Evolutionary conservation across 2,329 filamentous ascomycete genomes (phyloP).

Genomic region (Plenodomus lindquistii): DNA sequence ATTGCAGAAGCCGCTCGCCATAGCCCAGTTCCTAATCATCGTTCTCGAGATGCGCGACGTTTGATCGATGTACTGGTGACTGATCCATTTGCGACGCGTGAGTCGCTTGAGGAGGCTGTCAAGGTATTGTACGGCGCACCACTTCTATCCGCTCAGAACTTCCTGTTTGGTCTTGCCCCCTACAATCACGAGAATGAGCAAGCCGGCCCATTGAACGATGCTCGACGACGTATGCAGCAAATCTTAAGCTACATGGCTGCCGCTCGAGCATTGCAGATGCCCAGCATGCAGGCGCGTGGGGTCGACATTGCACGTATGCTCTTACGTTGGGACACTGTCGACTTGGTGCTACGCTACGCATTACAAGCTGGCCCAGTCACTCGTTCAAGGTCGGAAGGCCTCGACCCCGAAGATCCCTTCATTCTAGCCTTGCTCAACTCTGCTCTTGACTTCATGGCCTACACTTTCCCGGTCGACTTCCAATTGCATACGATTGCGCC

Average conservation of each 20-base stretch:
- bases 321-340: slow-evolving; percentile 66
- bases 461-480: slow-evolving; percentile 64
- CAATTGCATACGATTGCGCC: slow-evolving; percentile 58
- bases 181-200: slow-evolving; percentile 30
- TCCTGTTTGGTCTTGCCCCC: slow-evolving; percentile 35
- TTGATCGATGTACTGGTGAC: slow-evolving; percentile 31
- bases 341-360: slow-evolving; percentile 63
- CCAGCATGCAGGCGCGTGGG: slow-evolving; percentile 60
- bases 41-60: slow-evolving; percentile 29
- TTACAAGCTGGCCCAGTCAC: slow-evolving; percentile 47
- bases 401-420: slow-evolving; percentile 56
- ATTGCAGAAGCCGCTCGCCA: slow-evolving; percentile 36
- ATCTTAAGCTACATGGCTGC: slow-evolving; percentile 66
- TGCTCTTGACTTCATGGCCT: slow-evolving; percentile 62
- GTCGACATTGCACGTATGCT: slow-evolving; percentile 62
- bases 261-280: slow-evolving; percentile 62
- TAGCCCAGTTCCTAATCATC: slow-evolving; percentile 20
- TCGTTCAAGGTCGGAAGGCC: slow-evolving; percentile 12
- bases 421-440: slow-evolving; percentile 59
- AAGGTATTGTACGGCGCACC: slow-evolving; percentile 44
- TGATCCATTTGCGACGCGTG: slow-evolving; percentile 33
- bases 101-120: slow-evolving; percentile 40
- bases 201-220: slow-evolving; percentile 28
- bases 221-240: slow-evolving; percentile 42
- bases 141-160: slow-evolving; percentile 28